phyloP scores from a whole-genome alignment of 768 basidiomycete genomes.

The Suillus fuscotomentosus region DNA sequence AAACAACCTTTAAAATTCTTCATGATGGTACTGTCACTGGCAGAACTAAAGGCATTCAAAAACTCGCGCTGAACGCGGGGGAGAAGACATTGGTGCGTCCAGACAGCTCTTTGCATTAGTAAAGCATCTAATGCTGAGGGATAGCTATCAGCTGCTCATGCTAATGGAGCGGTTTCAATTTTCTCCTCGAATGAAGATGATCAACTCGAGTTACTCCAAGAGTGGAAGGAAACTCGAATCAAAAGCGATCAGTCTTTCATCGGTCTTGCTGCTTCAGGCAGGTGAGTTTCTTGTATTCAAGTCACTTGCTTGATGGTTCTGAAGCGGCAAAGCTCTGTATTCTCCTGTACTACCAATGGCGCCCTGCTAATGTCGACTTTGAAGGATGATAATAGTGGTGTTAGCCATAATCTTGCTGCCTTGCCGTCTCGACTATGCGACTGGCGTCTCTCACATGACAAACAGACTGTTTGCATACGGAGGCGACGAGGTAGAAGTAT shows the following conservation, averaged over 20 bases:
- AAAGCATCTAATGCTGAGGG: constrained; percentile 35
- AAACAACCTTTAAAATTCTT: constrained; percentile 33
- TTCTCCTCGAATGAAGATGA: constrained; percentile 44
- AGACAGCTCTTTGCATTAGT: constrained; percentile 1
- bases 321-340: constrained; percentile 36
- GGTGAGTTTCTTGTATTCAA: constrained; percentile 37
- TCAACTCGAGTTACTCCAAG: constrained; percentile 34
- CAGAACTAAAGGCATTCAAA: constrained; percentile 38
- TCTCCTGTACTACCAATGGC: constrained; percentile 77
- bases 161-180: constrained; percentile 53
- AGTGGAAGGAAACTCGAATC: constrained; percentile 69
- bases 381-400: constrained; percentile 21
- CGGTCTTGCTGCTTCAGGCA: constrained; percentile 51
- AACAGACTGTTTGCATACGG: constrained; percentile 71
- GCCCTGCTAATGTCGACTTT: constrained; percentile 54
- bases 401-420: constrained; percentile 32
- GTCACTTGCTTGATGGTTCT: background rate
- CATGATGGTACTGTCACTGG: constrained; percentile 32
- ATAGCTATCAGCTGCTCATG: constrained; percentile 67
- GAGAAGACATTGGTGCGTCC: constrained; percentile 40
- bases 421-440: constrained; percentile 70
- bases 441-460: constrained; percentile 58
- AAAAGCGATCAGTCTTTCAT: constrained; percentile 54
- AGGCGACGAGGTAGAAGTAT: constrained; percentile 84
- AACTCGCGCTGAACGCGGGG: constrained; percentile 31